Evolutionary conservation across 441 rosid species (phyloP).

Genomic region (Erodium texanum): DNA sequence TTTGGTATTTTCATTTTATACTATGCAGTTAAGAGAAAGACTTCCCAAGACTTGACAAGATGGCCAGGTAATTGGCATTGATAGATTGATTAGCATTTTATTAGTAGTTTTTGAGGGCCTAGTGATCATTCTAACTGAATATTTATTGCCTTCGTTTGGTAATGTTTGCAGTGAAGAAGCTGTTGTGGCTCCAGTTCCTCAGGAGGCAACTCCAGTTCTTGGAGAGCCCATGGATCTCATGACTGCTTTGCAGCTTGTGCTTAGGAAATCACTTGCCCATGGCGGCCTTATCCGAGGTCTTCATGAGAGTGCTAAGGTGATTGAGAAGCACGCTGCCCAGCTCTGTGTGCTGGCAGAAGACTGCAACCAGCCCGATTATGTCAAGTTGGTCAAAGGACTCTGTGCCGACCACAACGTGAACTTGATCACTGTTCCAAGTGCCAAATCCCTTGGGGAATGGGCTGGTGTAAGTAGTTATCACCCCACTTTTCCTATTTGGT

Average conservation of each 20-base stretch:
- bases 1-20: too few species aligned
- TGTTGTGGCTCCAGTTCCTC: too few species aligned
- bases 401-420: background rate
- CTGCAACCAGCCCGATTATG: background rate
- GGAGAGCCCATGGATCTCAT: background rate
- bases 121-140: too few species aligned
- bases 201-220: background rate
- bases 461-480: background rate
- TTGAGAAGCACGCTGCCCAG: background rate
- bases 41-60: too few species aligned
- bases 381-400: background rate
- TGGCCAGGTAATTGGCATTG: background rate
- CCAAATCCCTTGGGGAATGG: background rate
- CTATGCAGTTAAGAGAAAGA: too few species aligned
- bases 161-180: background rate
- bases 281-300: background rate
- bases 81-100: too few species aligned
- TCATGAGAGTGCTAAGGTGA: background rate
- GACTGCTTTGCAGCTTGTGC: background rate
- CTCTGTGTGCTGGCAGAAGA: constrained; percentile 1
- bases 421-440: background rate
- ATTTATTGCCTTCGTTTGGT: background rate
- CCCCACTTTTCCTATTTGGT: too few species aligned
- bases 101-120: too few species aligned
- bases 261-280: background rate